phyloP scores from a whole-genome alignment of 2,329 filamentous ascomycete species.

The Sordariomycetes sp. region DNA sequence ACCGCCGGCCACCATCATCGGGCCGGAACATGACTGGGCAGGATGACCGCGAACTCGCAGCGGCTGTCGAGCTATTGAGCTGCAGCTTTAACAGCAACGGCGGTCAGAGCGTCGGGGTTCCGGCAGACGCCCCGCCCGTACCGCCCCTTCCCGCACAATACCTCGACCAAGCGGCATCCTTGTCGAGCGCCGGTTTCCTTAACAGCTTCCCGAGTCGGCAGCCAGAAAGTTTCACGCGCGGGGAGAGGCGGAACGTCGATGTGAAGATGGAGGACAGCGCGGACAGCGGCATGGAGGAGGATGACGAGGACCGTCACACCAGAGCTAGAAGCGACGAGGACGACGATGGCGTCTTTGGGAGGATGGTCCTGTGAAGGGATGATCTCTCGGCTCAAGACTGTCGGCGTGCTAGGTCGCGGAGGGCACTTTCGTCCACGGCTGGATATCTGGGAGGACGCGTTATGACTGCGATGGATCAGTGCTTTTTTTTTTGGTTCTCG shows the following conservation, averaged over 20 bases:
- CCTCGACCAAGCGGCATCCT: conserved; percentile 43
- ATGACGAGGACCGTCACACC: conserved; percentile 48
- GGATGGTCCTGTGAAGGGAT: conserved; percentile 46
- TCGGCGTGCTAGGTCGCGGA: neutral
- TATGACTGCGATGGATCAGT: conserved; percentile 9
- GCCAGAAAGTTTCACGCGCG: conserved; percentile 53
- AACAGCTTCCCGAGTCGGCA: conserved; percentile 47
- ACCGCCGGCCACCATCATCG: conserved; percentile 66
- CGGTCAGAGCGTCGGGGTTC: conserved; percentile 41
- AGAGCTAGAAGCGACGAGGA: conserved; percentile 69
- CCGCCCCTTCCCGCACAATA: conserved; percentile 77
- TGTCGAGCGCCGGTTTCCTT: conserved; percentile 49
- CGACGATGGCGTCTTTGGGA: conserved; percentile 89
- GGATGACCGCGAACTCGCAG: conserved; percentile 78
- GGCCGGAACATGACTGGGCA: conserved; percentile 63
- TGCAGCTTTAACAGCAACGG: conserved; percentile 79
- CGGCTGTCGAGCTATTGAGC: conserved; percentile 78
- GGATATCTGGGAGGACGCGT: neutral
- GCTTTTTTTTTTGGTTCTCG: conserved; percentile 13
- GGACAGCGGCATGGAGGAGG: conserved; percentile 52
- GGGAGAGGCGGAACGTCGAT: conserved; percentile 42
- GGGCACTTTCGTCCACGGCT: neutral
- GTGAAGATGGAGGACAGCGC: conserved; percentile 56
- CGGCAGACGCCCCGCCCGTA: conserved; percentile 70
- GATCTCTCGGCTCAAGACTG: neutral